A percentile compares a stretch with the other conserved stretches of the same genome.
Evolutionary conservation across 108 stramenopile species (phyloP).

Genomic region (Epithemia pelagica): DNA sequence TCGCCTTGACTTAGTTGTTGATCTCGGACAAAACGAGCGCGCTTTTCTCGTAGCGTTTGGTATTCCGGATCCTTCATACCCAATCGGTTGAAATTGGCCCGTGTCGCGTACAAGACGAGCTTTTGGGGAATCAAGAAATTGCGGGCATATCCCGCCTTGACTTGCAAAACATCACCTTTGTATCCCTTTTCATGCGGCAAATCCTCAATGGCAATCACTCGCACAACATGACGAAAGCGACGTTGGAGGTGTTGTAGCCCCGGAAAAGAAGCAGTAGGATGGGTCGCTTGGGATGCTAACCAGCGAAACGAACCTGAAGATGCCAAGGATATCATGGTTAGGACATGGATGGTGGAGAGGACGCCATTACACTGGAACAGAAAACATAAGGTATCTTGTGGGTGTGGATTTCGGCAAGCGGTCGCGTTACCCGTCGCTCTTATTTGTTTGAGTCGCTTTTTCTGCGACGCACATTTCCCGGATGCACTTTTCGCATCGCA

Average conservation of each 20-base stretch:
- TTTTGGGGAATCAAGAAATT: slow-evolving; percentile 76
- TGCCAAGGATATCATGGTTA: no score
- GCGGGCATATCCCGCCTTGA: slow-evolving; percentile 83
- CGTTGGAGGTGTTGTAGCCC: neutral
- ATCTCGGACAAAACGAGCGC: slow-evolving; percentile 22
- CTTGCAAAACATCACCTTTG: slow-evolving; percentile 64
- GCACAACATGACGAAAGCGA: slow-evolving; percentile 26
- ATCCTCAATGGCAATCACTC: slow-evolving; percentile 67
- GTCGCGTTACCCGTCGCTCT: no score
- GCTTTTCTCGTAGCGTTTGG: slow-evolving; percentile 54
- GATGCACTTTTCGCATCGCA: no score
- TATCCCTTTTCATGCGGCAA: slow-evolving; percentile 72
- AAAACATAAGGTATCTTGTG: no score
- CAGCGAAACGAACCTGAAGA: no score
- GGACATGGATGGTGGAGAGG: no score
- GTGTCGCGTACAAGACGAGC: slow-evolving; percentile 73
- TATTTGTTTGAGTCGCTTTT: no score
- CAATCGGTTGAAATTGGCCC: slow-evolving; percentile 66
- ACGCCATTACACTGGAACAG: no score
- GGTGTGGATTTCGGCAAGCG: no score
- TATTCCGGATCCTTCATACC: slow-evolving; percentile 67
- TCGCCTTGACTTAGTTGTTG: slow-evolving; percentile 23
- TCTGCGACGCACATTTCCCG: no score
- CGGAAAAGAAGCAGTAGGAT: neutral
- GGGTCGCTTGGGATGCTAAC: neutral